These are phyloP conservation scores for Lycium barbarum DNA, from an alignment of 257 asterid genomes.

Conservation along the genomic window DNA sequence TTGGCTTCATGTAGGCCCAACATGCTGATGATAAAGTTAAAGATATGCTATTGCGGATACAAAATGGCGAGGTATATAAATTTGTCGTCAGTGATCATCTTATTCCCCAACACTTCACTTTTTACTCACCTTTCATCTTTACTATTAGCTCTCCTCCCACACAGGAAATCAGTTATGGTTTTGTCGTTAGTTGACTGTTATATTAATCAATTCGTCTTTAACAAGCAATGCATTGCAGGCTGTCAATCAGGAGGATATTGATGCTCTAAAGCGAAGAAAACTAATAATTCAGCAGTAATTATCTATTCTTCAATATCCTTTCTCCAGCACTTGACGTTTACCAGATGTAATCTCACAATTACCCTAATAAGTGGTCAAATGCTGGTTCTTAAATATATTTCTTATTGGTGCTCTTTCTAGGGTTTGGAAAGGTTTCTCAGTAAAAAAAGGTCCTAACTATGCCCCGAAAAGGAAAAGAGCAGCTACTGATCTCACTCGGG, in stretches of 20 bases:
- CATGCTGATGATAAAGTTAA: conserved; percentile 77
- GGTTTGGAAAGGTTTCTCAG: conserved; percentile 87
- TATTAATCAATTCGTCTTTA: not conserved
- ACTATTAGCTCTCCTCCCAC: not conserved
- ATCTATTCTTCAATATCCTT: conserved; percentile 19
- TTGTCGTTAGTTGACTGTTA: not conserved
- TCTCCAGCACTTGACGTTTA: conserved; percentile 13
- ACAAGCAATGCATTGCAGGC: conserved; percentile 53
- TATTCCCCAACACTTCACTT: conserved; percentile 22
- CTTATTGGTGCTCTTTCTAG: conserved; percentile 46
- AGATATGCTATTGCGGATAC: conserved; percentile 63
- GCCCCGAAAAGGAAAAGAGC: conserved; percentile 90
- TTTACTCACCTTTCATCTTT: conserved; percentile 3
- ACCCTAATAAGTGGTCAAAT: not conserved
- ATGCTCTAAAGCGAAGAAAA: conserved; percentile 80
- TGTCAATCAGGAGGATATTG: conserved; percentile 67
- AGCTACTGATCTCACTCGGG: conserved; percentile 94
- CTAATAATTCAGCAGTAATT: conserved; percentile 80
- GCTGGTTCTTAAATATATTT: conserved; percentile 30
- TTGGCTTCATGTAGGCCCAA: conserved; percentile 56
- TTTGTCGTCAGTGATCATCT: conserved; percentile 1
- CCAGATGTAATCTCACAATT: not conserved
- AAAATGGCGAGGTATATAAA: conserved; percentile 70
- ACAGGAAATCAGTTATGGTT: not conserved
- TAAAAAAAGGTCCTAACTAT: conserved; percentile 86